Evolutionary conservation across 1,139 yeast species (phyloP), one percentile per base, ranked within the genome.

Genomic region (Yamadazyma mexicana): DNA sequence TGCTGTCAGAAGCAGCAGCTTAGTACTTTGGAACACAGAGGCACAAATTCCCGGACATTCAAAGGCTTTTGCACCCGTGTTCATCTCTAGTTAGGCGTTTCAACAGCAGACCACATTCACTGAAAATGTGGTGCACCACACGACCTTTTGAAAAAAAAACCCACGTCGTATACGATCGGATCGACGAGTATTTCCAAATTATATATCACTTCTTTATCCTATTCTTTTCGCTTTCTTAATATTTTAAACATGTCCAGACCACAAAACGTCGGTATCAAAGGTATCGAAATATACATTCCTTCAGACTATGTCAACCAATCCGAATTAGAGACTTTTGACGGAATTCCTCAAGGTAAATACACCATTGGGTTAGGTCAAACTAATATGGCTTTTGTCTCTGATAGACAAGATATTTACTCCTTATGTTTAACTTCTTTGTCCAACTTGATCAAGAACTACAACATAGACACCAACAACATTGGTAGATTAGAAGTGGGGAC

Each of bases 401-500:
- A 92, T 70, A 81, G 97, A 62, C 98, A 94, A 69, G 99, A 94
- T 59, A 89, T 89, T 56, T 91, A 91, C 73, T 92, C 98, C 31
- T 75, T 94, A 75, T 74, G 88, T 27, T 75, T 92, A 62, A 92
- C 98, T 9, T 97, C 77, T 25, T 76, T 86, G 47, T 80, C 86
- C 46, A 80, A 79, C 48, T 78, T 94, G 60, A 69, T 94, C 58
- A 75, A 79, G 57, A 83, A 89, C 72, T 83, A 88, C 76, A 73
- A 81, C 62, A 78, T 94, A 55, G 96, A 92, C 64, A 79, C 89
- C 43, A 69, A 75, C 60, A 69, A 78, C 40, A 81, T 94, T 59
- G 99, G 99, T 52, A 83, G 99, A 64, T 77, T 94, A 57, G 99
- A 94, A 69, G 98, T 92, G 48, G 99, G 99, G 56, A 94, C 99